phyloP scores from a whole-genome alignment of 345 rosid genomes.

The Rhizophora apiculata region DNA sequence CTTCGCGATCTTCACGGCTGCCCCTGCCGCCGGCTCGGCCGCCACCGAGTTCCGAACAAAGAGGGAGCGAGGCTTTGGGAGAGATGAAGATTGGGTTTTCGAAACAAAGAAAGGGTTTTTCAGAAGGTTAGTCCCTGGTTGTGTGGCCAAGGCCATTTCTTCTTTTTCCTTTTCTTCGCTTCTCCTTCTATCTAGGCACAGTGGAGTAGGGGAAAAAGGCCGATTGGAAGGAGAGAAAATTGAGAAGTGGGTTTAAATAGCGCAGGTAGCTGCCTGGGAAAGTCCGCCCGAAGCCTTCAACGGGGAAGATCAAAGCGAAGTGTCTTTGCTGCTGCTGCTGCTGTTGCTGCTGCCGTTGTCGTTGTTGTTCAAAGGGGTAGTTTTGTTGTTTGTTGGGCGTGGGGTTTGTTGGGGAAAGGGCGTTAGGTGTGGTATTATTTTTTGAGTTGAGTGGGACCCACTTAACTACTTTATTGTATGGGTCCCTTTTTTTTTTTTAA shows the following conservation, averaged over 20 bases:
- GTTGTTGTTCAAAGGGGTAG: too few relatives aligned
- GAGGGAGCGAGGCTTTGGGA: constrained; percentile 32
- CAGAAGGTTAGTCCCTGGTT: constrained; percentile 30
- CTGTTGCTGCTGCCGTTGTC: too few relatives aligned
- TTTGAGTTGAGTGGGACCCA: too few relatives aligned
- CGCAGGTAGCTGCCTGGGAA: constrained; percentile 2
- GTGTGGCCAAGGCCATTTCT: constrained; percentile 52
- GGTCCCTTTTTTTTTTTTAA: too few relatives aligned
- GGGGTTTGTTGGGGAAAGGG: too few relatives aligned
- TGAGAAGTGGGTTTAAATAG: not conserved
- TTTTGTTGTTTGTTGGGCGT: too few relatives aligned
- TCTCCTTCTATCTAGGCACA: not conserved
- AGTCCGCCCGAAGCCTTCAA: constrained; percentile 22
- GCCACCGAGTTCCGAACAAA: constrained; percentile 54
- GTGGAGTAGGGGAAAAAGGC: constrained; percentile 1
- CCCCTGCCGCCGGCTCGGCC: constrained; percentile 27
- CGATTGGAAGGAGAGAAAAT: not conserved
- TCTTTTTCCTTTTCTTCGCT: not conserved
- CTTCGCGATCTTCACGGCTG: constrained; percentile 16
- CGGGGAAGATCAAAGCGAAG: too few relatives aligned
- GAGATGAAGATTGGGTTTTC: constrained; percentile 24
- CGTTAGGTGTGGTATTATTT: too few relatives aligned
- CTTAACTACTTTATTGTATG: too few relatives aligned
- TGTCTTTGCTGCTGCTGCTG: too few relatives aligned
- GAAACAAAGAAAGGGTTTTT: constrained; percentile 34